These are phyloP conservation scores for Pyracantha coccinea DNA, from an alignment of 331 rosid species.

Conservation along the genomic window DNA sequence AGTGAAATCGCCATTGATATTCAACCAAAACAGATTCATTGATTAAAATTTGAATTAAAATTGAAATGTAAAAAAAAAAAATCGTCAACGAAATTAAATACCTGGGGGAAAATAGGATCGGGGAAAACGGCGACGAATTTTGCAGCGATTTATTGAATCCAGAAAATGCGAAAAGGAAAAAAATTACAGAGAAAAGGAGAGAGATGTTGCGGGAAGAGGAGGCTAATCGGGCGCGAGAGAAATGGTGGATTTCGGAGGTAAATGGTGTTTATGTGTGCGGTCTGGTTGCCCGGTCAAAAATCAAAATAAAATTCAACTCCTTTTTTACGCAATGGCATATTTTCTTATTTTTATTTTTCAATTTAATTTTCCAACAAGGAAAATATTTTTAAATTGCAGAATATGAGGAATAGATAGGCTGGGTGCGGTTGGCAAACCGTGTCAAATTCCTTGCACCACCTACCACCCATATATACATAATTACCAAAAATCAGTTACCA, in stretches of 20 bases:
- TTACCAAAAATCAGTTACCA: no score
- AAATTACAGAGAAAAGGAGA: not conserved
- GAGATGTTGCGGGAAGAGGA: slow-evolving; percentile 23
- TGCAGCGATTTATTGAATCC: slow-evolving; percentile 17
- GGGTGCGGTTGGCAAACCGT: no score
- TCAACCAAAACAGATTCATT: not conserved
- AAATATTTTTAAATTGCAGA: no score
- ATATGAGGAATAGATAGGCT: no score
- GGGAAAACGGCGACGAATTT: slow-evolving; percentile 1
- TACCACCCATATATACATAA: no score
- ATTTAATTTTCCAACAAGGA: no score
- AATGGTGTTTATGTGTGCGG: slow-evolving; percentile 12
- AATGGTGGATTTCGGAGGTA: slow-evolving; percentile 39
- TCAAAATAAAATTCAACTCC: not conserved
- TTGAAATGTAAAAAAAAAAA: not conserved
- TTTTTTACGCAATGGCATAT: not conserved
- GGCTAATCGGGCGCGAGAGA: slow-evolving; percentile 68
- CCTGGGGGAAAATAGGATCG: slow-evolving; percentile 23
- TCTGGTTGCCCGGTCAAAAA: slow-evolving; percentile 55
- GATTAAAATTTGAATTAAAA: not conserved
- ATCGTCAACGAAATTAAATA: slow-evolving; percentile 3
- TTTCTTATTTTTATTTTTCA: not conserved
- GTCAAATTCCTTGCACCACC: no score
- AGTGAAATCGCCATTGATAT: slow-evolving; percentile 10
- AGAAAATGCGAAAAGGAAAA: slow-evolving; percentile 12